Evolutionary conservation across 2,329 filamentous ascomycete species (phyloP).

Genomic region (Fusarium lateritium): DNA sequence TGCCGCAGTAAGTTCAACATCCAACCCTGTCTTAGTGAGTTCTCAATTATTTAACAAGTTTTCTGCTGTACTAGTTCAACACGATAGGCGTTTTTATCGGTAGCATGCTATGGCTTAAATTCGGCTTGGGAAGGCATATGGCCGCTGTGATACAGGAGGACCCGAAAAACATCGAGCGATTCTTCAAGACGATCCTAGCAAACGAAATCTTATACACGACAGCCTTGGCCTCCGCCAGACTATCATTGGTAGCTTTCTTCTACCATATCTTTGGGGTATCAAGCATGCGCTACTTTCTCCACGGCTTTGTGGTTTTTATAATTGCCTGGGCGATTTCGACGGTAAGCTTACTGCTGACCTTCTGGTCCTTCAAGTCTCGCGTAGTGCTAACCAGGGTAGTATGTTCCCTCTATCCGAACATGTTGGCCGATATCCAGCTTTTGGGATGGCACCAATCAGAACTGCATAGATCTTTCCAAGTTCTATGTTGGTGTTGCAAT

Average conservation of each 20-base stretch:
- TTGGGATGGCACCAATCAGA: constrained; percentile 17
- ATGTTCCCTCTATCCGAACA: constrained; percentile 18
- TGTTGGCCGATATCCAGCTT: constrained; percentile 15
- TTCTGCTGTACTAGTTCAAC: not conserved
- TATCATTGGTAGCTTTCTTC: constrained; percentile 3
- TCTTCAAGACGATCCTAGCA: constrained; percentile 3
- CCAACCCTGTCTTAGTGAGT: no score
- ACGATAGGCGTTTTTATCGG: not conserved
- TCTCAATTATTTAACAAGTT: not conserved
- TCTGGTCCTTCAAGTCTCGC: no score
- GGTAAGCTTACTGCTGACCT: not conserved
- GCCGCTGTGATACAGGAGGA: not conserved
- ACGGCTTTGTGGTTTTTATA: constrained; percentile 2
- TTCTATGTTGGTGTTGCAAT: constrained; percentile 22
- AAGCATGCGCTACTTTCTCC: constrained; percentile 11
- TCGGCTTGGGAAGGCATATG: not conserved
- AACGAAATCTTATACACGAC: constrained; percentile 16
- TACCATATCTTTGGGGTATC: constrained; percentile 11
- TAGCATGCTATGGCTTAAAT: constrained; percentile 10
- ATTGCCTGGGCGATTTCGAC: constrained; percentile 14
- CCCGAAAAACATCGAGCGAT: constrained; percentile 2
- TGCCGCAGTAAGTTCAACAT: not conserved
- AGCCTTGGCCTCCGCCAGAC: not conserved
- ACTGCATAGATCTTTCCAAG: constrained; percentile 18
- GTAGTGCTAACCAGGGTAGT: not conserved